A percentile compares a stretch with the other conserved stretches of the same genome.
Evolutionary conservation across 768 basidiomycete species (phyloP).

Genomic region (Amanita exitialis): DNA sequence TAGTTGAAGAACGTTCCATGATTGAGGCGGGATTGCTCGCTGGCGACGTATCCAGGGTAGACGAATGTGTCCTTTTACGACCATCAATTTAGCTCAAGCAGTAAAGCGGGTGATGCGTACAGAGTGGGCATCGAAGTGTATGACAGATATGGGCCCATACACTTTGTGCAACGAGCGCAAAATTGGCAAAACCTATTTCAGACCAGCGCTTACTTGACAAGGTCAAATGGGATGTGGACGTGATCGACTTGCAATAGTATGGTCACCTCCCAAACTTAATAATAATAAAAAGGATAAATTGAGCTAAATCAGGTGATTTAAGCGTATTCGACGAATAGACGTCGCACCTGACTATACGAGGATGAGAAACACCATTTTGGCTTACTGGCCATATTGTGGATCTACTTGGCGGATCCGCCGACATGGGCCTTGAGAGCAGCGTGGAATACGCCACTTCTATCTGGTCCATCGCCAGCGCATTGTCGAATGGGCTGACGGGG

Average conservation of each 20-base stretch:
- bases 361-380: no score
- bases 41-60: conserved; percentile 48
- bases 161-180: conserved; percentile 68
- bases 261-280: no score
- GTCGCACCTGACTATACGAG: conserved; percentile 12
- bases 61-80: conserved; percentile 5
- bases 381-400: conserved; percentile 9
- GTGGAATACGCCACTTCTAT: conserved; percentile 62
- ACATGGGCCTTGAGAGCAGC: background rate
- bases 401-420: conserved; percentile 23
- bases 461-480: conserved; percentile 74
- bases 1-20: conserved; percentile 80
- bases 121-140: no score
- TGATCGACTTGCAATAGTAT: no score
- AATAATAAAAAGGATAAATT: no score
- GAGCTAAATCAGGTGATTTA: conserved; percentile 26
- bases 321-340: conserved; percentile 5
- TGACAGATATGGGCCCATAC: conserved; percentile 46
- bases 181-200: conserved; percentile 23
- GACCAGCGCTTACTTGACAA: no score
- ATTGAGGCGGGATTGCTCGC: conserved; percentile 35
- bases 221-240: no score
- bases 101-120: conserved; percentile 17
- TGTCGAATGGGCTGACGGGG: conserved; percentile 74
- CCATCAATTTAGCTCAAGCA: conserved; percentile 72